A percentile compares a stretch with the other conserved stretches of the same genome.
phyloP scores from a whole-genome alignment of 768 basidiomycete genomes.

The Tephrocybe rancida region DNA sequence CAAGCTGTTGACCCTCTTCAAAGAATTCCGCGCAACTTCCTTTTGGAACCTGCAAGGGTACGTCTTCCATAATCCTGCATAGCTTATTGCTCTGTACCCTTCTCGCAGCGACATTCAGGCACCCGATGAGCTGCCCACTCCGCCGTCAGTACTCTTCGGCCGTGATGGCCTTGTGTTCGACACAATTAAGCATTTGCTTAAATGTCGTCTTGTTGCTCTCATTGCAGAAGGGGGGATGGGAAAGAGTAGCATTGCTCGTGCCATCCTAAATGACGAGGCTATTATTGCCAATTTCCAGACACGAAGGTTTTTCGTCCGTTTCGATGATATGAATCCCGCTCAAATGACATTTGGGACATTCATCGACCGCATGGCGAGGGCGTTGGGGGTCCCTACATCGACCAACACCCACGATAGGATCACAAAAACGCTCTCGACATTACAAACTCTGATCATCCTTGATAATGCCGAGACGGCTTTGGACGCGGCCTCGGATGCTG shows the following conservation, averaged over 20 bases:
- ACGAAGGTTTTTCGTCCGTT: slow-evolving; percentile 7
- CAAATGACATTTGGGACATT: slow-evolving; percentile 2
- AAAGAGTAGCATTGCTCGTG: slow-evolving; percentile 6
- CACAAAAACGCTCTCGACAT: background rate
- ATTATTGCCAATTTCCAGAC: background rate
- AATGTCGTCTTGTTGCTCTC: slow-evolving; percentile 3
- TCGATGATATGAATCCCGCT: slow-evolving; percentile 9
- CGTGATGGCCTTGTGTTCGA: background rate
- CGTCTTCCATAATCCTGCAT: background rate
- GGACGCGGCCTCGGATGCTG: slow-evolving; percentile 11
- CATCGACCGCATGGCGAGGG: slow-evolving; percentile 3
- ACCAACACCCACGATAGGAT: background rate
- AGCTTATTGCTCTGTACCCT: background rate
- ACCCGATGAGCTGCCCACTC: background rate
- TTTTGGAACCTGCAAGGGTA: background rate
- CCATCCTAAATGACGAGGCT: background rate
- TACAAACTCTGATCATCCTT: slow-evolving; percentile 10
- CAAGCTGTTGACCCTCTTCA: slow-evolving; percentile 1
- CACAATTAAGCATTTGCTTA: background rate
- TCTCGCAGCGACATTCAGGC: background rate
- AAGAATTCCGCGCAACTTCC: background rate
- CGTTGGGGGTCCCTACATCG: background rate
- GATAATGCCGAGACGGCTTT: slow-evolving; percentile 18
- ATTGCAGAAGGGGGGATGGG: slow-evolving; percentile 11
- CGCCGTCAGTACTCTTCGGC: slow-evolving; percentile 4